Base-by-base conservation (phyloP, 129 eudicot genomes). In the Silybum marianum region DNA sequence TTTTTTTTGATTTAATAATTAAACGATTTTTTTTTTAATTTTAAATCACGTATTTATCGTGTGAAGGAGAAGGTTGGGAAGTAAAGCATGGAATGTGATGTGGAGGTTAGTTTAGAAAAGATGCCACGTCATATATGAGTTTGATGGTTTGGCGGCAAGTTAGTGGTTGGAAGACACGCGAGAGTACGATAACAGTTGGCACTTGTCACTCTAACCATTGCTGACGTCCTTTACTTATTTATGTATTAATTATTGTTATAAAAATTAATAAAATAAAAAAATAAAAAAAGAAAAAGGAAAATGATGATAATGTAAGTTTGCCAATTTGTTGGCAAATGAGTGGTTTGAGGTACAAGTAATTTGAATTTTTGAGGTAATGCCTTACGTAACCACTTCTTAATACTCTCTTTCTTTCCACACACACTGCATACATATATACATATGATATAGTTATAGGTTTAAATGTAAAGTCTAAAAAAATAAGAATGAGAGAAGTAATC, bases 301-400 rank as follows among this genome's bases (percentile, higher is more conserved):
- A 48, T 70, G 51, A 69, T 38, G 18, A 69, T 48, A 79, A 54
- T 58, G 83, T 70, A 10, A 7, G 19, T 14, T 12, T 39, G 54
- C 76, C 69, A 69, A 79, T 28, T 69, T 42, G 30, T 79, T 19
- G 22, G 83, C 54, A 30, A 71, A 80, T 12, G 71, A 21, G 62
- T 80, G 38, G 83, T 71, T 71, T 80, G 42, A 51, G 77, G 83
- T 51, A 71, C 77, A 80, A 71, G 83, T 80, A 71, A 80, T 71
- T 48, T 71, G 77, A 79, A 77, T 75, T 79, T 48, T 12, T 71
- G 83, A 71, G 83, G 83, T 79, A 69, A 79, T 54, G 77, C 83
- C 46, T 48, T 69, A 69, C 76, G 69, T 58, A 58, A 58, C 10
- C 66, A 58, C 9, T 18, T 58, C 23, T 51, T 19, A 6, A n/a